Evolutionary conservation across 179 eudicot genomes (phyloP).

Genomic region (Drosera spatulata): DNA sequence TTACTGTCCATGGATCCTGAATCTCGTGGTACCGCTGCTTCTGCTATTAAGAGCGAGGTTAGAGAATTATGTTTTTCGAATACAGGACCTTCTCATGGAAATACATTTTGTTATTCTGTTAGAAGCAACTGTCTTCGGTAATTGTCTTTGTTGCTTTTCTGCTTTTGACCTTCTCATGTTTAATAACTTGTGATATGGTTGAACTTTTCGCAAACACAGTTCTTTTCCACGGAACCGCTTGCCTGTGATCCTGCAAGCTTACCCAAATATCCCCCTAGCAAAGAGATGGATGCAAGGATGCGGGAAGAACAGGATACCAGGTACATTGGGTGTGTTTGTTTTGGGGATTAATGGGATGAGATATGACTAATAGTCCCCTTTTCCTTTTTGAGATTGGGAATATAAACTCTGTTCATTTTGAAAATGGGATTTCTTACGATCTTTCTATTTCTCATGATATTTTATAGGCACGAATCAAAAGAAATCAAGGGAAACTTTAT

Average conservation of each 20-base stretch:
- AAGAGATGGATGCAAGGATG: constrained; percentile 82
- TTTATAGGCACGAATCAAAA: constrained; percentile 38
- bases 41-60: constrained; percentile 70
- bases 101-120: no score
- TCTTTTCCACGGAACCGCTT: constrained; percentile 53
- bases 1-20: constrained; percentile 84
- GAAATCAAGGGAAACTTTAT: constrained; percentile 28
- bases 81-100: no score
- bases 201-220: constrained; percentile 28
- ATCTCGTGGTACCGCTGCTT: constrained; percentile 70
- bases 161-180: no score
- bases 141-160: no score
- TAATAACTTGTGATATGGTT: no score
- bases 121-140: no score
- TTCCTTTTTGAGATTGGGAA: background rate
- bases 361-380: background rate
- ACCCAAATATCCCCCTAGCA: constrained; percentile 90
- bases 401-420: background rate
- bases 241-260: constrained; percentile 75
- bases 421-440: background rate
- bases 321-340: constrained; percentile 14
- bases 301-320: constrained; percentile 70
- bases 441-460: constrained; percentile 2
- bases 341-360: background rate
- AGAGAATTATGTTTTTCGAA: no score